phyloP scores from a whole-genome alignment of 1,284 basidiomycete genomes.

The Leccinum subspadiceum region DNA sequence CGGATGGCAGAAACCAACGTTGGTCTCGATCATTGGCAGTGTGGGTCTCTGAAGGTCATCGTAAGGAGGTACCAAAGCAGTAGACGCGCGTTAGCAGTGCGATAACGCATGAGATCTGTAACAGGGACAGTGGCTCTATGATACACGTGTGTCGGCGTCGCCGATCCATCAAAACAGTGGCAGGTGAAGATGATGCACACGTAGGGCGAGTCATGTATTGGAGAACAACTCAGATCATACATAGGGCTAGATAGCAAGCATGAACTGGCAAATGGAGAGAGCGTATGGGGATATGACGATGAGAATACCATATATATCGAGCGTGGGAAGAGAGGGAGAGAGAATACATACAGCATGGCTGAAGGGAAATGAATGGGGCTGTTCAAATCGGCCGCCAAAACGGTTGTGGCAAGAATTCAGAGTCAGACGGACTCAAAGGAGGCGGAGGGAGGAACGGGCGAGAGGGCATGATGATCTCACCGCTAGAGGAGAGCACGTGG shows the following conservation, averaged over 20 bases:
- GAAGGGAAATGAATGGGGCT: slow-evolving; percentile 11
- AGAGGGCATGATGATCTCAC: neutral
- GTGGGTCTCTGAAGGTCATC: slow-evolving; percentile 3
- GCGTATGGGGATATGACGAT: neutral
- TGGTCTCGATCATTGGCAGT: slow-evolving; percentile 24
- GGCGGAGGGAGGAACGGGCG: neutral
- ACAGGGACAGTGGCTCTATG: slow-evolving; percentile 10
- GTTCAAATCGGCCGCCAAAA: slow-evolving; percentile 14
- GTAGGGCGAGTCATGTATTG: neutral
- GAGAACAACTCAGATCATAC: neutral
- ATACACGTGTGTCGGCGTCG: neutral
- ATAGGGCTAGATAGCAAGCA: neutral
- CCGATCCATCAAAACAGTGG: slow-evolving; percentile 11
- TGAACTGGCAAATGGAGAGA: neutral
- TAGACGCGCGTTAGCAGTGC: slow-evolving; percentile 1
- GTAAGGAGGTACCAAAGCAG: slow-evolving; percentile 8
- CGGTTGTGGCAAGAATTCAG: slow-evolving; percentile 6
- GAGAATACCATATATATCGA: slow-evolving; percentile 15
- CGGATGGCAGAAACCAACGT: slow-evolving; percentile 5
- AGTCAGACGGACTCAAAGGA: neutral
- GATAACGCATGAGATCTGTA: slow-evolving; percentile 9
- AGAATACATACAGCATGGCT: slow-evolving; percentile 15
- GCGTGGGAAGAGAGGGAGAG: slow-evolving; percentile 1
- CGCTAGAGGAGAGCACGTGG: slow-evolving; percentile 1
- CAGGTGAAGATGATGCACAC: slow-evolving; percentile 8